These are phyloP conservation scores for Talaromyces borbonicus DNA, from an alignment of 495 filamentous ascomycete species.

Conservation along the genomic window DNA sequence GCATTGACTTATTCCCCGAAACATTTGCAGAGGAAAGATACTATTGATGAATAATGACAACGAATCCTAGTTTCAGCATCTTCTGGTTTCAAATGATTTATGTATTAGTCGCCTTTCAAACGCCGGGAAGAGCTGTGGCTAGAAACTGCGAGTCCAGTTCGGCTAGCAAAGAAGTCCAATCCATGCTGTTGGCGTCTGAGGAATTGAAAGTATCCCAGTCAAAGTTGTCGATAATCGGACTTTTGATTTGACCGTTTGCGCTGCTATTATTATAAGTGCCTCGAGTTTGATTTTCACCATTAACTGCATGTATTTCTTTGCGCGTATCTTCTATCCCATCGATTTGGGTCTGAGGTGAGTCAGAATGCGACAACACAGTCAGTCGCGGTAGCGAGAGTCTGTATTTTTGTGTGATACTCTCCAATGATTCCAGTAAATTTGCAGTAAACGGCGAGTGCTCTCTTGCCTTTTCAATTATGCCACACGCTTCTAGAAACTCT, in stretches of 20 bases:
- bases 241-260: conserved; percentile 6
- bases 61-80: too few relatives aligned
- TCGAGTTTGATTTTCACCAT: not conserved
- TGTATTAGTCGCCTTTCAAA: too few relatives aligned
- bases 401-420: conserved; percentile 21
- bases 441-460: conserved; percentile 22
- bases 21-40: too few relatives aligned
- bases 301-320: not conserved
- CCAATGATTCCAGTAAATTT: conserved; percentile 23
- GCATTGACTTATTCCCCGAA: too few relatives aligned
- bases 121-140: not conserved
- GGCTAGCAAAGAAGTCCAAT: conserved; percentile 17
- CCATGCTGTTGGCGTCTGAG: conserved; percentile 10
- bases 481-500: conserved; percentile 24
- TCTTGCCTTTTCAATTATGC: conserved; percentile 26
- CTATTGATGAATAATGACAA: too few relatives aligned
- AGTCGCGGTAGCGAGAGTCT: conserved; percentile 11
- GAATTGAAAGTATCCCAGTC: conserved; percentile 17
- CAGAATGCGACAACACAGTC: not conserved
- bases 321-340: not conserved
- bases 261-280: too few relatives aligned
- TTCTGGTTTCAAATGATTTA: too few relatives aligned
- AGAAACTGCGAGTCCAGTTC: conserved; percentile 15
- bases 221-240: conserved; percentile 9
- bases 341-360: not conserved